Evolutionary conservation across 371 early-diverging fungal species (phyloP), one percentile per base, ranked within the genome.

Genomic region (Zopfochytrium polystomum): DNA sequence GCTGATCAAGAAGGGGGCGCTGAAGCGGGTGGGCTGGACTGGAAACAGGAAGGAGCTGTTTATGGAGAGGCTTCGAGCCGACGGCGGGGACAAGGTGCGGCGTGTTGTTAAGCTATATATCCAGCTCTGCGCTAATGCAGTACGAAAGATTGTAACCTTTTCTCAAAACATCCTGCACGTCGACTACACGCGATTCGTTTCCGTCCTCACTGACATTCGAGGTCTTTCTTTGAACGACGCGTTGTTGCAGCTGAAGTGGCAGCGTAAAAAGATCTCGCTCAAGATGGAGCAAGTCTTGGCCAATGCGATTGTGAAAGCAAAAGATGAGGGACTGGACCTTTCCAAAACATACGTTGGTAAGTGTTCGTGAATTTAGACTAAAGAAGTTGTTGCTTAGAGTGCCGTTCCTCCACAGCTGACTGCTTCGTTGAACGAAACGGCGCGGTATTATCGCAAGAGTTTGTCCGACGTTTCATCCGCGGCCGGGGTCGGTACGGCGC

Each of bases 401-500:
- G 32, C n/a, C 45, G 38, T 42, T 48, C 20, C 23, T 33, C 25
- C 51, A 4, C 42, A 73, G 72, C 77, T 26, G 73, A 73, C 33
- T 70, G 58, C 5, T 69, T 67, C 48, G 64, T 70, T 33, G 58
- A 69, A 48, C 25, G 59, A 23, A 57, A 58, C 52, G 64, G 49
- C 22, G 73, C 67, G 15, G 53, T 71, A 22, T 58, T 74, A 9
- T 62, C 58, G 2, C 27, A 47, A 26, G 46, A 61, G 27, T 55
- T 74, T 25, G 44, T 20, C 18, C 52, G 58, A 29, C 57, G 50
- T 45, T 77, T 57, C 60, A 13, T 77, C 34, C 55, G 63, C 9
- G 78, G 78, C 2, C 65, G 78, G 5, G 78, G 75, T 6, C 70
- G 78, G 6, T 77, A 75, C 51, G 78, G 78, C 1, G 56, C 78